phyloP scores from a whole-genome alignment of 257 asterid species.

The Solanum stenotomum region DNA sequence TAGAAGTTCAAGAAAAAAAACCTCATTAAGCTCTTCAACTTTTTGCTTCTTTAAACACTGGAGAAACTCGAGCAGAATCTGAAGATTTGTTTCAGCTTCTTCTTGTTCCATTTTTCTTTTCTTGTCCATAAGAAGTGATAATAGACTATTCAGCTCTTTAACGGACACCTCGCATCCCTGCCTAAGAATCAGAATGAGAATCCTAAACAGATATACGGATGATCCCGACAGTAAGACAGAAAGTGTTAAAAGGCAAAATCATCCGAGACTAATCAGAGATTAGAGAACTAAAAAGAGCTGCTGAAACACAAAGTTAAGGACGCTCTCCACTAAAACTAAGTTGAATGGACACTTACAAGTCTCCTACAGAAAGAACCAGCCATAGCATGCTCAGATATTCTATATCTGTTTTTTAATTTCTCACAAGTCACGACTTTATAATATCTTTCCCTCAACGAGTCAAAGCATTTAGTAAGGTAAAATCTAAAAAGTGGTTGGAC shows the following conservation, averaged over 20 bases:
- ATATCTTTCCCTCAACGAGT: neutral
- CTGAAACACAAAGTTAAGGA: neutral
- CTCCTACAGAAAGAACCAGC: neutral
- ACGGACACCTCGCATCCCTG: constrained; percentile 90
- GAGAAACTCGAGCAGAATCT: constrained; percentile 72
- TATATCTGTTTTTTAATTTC: neutral
- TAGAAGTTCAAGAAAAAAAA: constrained; percentile 20
- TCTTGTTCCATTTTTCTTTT: constrained; percentile 89
- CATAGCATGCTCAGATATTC: neutral
- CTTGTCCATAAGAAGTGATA: constrained; percentile 70
- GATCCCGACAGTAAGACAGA: neutral
- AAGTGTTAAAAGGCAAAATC: neutral
- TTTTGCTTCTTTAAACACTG: constrained; percentile 62
- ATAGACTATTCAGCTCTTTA: constrained; percentile 67
- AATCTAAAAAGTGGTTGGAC: neutral
- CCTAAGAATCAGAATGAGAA: constrained; percentile 34
- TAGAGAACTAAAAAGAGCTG: neutral
- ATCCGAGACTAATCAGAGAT: neutral
- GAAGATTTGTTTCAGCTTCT: constrained; percentile 84
- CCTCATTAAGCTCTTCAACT: constrained; percentile 85
- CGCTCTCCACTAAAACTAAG: neutral
- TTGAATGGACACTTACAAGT: neutral
- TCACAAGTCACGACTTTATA: neutral
- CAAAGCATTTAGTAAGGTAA: neutral
- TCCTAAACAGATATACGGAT: constrained; percentile 4